Evolutionary conservation across 1,284 basidiomycete species (phyloP), one percentile per base, ranked within the genome.

Genomic region (Ceraceosorus bombacis): DNA sequence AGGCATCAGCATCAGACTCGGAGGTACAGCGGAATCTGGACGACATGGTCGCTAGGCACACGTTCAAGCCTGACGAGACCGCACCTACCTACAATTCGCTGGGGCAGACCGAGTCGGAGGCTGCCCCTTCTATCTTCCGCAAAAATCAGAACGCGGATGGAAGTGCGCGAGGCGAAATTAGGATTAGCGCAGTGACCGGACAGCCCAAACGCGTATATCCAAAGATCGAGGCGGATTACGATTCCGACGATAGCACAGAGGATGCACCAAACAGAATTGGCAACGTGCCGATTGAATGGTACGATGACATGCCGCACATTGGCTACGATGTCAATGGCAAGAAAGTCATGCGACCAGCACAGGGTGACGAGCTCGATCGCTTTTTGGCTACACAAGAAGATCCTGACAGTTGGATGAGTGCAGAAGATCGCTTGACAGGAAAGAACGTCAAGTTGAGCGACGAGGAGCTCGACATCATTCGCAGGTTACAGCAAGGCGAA

Each of bases 221-320:
- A 51, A 88, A 90, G 69, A 94, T 96, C 77, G 91, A 96, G 73
- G 88, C 94, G 13, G 88, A 90, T 57, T 98, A 98, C 78, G 93
- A 95, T 73, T 92, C 89, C 54, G 94, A 98, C 80, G 93, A 90
- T 53, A 93, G 90, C 51, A 97, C 91, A 1, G 94, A 98, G 82
- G 91, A 98, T 70, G 84, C 86, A 64, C 88, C 89, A 41, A 98
- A 97, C 79, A 88, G 93, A 60, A 86, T 96, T 69, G 95, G 95
- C 61, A 85, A 95, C 80, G 83, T 99, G 59, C 95, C 95, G 51
- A 87, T 90, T 82, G 91, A 97, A 77, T 99, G 94, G 91, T 99
- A 99, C 80, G 95, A 98, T 78, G 94, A 98, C 81, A 82, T 99
- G 69, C 95, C 95, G n/a, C 95, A 99, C 80, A 86, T 99, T 74